phyloP scores from a whole-genome alignment of 495 filamentous ascomycete genomes.

The Penicillium canescens region DNA sequence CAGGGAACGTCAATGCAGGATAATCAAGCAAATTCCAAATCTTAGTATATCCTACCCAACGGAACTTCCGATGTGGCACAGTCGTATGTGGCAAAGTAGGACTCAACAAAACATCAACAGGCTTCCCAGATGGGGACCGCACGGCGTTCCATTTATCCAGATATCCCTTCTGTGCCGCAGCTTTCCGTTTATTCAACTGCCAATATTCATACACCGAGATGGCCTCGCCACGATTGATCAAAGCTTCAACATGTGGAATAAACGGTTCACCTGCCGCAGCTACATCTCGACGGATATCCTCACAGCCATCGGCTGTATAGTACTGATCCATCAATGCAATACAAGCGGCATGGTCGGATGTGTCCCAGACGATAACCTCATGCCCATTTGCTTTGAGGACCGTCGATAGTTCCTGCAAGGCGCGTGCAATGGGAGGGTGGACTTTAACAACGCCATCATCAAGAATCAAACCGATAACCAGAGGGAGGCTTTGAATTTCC shows the following conservation, averaged over 20 bases:
- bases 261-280: conserved; percentile 50
- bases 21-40: conserved; percentile 75
- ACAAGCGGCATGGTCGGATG: conserved; percentile 41
- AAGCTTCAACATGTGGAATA: conserved; percentile 49
- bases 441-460: conserved; percentile 52
- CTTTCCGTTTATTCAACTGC: conserved; percentile 56
- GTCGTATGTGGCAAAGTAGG: conserved; percentile 50
- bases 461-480: conserved; percentile 48
- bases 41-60: conserved; percentile 59
- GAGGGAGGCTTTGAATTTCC: conserved; percentile 37
- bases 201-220: conserved; percentile 58
- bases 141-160: conserved; percentile 55
- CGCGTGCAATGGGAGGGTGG: conserved; percentile 49
- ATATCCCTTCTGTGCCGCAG: conserved; percentile 52
- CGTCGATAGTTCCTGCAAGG: conserved; percentile 34
- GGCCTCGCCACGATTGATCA: conserved; percentile 48
- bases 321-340: conserved; percentile 51
- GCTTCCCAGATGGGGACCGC: conserved; percentile 45
- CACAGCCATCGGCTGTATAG: conserved; percentile 56
- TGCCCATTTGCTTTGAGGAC: conserved; percentile 44
- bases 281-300: conserved; percentile 53
- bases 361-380: conserved; percentile 49
- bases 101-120: conserved; percentile 64
- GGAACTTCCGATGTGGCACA: conserved; percentile 48
- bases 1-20: conserved; percentile 56